Evolutionary conservation across 2,329 filamentous ascomycete genomes (phyloP).

Genomic region (Aspergillus sp.): DNA sequence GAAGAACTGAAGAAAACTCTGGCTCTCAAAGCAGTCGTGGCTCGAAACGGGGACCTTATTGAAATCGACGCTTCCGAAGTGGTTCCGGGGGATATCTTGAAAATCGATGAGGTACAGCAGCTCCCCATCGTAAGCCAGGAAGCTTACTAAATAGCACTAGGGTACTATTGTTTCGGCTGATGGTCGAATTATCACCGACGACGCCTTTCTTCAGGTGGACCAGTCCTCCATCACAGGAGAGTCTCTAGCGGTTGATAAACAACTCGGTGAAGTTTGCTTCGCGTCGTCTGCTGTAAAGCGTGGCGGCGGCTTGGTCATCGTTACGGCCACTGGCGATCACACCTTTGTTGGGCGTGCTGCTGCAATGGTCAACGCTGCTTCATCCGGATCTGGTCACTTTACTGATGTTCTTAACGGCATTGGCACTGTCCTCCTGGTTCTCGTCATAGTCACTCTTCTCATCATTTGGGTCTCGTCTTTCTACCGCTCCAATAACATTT

Average conservation of each 20-base stretch:
- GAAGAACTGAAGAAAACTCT: slow-evolving; percentile 87
- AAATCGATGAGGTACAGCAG: slow-evolving; percentile 63
- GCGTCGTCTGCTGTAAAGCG: slow-evolving; percentile 85
- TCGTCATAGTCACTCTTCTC: slow-evolving; percentile 74
- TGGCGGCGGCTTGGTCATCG: slow-evolving; percentile 75
- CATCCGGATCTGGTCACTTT: slow-evolving; percentile 72
- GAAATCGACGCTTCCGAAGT: slow-evolving; percentile 78
- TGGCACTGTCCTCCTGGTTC: slow-evolving; percentile 68
- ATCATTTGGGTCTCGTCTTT: slow-evolving; percentile 81
- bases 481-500: slow-evolving; percentile 77
- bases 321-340: slow-evolving; percentile 79
- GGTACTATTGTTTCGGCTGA: slow-evolving; percentile 88
- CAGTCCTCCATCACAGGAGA: slow-evolving; percentile 90
- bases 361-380: slow-evolving; percentile 72
- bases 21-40: slow-evolving; percentile 77
- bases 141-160: slow-evolving; percentile 22
- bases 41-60: slow-evolving; percentile 69
- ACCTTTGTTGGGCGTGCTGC: slow-evolving; percentile 87
- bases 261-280: slow-evolving; percentile 72
- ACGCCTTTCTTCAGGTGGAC: slow-evolving; percentile 81
- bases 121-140: neutral
- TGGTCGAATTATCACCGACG: slow-evolving; percentile 75
- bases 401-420: slow-evolving; percentile 86
- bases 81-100: slow-evolving; percentile 82
- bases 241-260: slow-evolving; percentile 85